phyloP scores from a whole-genome alignment of 2,329 filamentous ascomycete genomes.

The Huntiella decipiens region DNA sequence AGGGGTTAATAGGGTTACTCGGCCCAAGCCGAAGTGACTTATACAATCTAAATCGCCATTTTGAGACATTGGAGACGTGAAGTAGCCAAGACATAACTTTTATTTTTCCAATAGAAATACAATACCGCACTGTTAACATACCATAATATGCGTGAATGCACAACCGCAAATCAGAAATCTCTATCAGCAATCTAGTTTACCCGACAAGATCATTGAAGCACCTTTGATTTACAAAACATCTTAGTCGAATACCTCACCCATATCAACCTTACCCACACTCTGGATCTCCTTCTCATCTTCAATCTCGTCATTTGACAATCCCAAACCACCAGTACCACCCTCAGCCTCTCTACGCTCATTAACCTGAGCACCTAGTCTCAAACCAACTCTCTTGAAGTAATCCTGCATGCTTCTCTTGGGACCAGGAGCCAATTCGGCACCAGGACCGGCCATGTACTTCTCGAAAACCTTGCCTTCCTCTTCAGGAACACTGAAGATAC shows the following conservation, averaged over 20 bases:
- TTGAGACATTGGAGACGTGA: no score
- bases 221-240: background rate
- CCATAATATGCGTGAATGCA: no score
- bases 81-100: no score
- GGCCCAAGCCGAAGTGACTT: no score
- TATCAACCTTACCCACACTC: constrained; percentile 80
- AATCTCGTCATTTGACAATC: constrained; percentile 71
- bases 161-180: no score
- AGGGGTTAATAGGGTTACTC: no score
- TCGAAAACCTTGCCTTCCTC: constrained; percentile 76
- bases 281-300: constrained; percentile 93
- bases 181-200: no score
- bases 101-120: no score
- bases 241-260: constrained; percentile 12
- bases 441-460: constrained; percentile 60
- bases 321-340: constrained; percentile 69
- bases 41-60: no score
- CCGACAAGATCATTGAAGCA: no score
- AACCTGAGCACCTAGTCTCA: constrained; percentile 69
- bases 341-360: constrained; percentile 81
- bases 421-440: constrained; percentile 45
- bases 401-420: constrained; percentile 83
- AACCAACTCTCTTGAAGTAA: constrained; percentile 87
- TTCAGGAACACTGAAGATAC: constrained; percentile 76
- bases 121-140: no score